These are phyloP conservation scores for Cantharellus anzutake DNA, from an alignment of 768 basidiomycete genomes.

Conservation along the genomic window DNA sequence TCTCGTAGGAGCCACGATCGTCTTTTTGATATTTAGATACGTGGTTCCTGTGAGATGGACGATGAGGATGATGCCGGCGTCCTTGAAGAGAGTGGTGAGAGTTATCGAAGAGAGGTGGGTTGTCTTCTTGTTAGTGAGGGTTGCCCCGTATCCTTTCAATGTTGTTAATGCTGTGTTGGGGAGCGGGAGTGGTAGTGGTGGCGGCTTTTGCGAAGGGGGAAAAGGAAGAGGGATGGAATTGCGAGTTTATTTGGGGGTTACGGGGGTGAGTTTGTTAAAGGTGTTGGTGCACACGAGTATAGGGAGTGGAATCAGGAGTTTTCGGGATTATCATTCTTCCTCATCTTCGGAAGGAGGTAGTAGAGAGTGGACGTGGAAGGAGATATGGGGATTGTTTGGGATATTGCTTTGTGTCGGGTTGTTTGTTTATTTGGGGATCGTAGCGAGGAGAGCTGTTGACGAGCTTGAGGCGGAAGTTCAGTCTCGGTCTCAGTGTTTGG, in stretches of 20 bases:
- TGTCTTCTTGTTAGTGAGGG: constrained; percentile 73
- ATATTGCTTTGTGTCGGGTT: constrained; percentile 53
- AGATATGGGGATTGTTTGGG: constrained; percentile 47
- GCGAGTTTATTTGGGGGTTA: constrained; percentile 59
- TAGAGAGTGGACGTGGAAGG: constrained; percentile 24
- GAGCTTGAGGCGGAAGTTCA: constrained; percentile 15
- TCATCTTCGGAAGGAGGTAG: constrained; percentile 7
- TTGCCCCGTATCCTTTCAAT: constrained; percentile 30
- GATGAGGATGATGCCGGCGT: constrained; percentile 49
- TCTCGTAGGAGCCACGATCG: constrained; percentile 62
- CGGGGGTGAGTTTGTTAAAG: constrained; percentile 72
- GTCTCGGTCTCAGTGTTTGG: no score
- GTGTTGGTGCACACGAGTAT: constrained; percentile 80
- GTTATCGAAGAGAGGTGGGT: constrained; percentile 78
- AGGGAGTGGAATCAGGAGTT: constrained; percentile 72
- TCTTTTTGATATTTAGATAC: constrained; percentile 66
- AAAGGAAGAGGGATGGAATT: constrained; percentile 29
- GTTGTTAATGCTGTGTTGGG: constrained; percentile 91
- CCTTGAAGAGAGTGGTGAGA: constrained; percentile 61
- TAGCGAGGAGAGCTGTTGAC: constrained; percentile 50
- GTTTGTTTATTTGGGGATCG: constrained; percentile 59
- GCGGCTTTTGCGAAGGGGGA: constrained; percentile 8
- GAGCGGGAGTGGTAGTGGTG: constrained; percentile 39
- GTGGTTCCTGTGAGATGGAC: constrained; percentile 34
- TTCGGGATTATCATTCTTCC: constrained; percentile 38